Evolutionary conservation across 176 grass and related monocot genomes (phyloP).

Genomic region (Cenchrus fungigraminus): DNA sequence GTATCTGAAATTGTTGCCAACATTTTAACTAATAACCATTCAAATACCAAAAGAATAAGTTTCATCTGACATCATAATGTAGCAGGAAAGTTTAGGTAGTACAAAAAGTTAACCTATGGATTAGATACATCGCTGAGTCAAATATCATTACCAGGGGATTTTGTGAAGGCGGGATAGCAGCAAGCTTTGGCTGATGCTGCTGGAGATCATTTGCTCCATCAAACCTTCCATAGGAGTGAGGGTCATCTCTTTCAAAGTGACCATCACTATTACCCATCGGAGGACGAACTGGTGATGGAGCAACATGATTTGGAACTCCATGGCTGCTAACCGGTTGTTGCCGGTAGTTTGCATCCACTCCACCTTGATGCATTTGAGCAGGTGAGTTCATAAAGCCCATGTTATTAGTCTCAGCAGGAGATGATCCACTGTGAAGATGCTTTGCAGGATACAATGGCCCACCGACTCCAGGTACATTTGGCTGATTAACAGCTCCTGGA

Average conservation of each 20-base stretch:
- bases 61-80: not conserved
- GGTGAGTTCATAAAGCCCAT: conserved; percentile 44
- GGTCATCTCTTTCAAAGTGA: conserved; percentile 58
- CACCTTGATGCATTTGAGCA: conserved; percentile 48
- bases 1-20: not conserved
- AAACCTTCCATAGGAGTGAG: conserved; percentile 57
- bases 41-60: conserved; percentile 35
- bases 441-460: conserved; percentile 49
- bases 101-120: not conserved
- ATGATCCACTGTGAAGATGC: conserved; percentile 53
- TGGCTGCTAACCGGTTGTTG: conserved; percentile 43
- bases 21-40: not conserved
- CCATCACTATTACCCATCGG: conserved; percentile 56
- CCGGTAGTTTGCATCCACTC: conserved; percentile 48
- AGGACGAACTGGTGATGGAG: conserved; percentile 55
- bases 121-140: conserved; percentile 13
- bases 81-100: conserved; percentile 10
- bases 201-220: conserved; percentile 59
- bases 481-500: conserved; percentile 44
- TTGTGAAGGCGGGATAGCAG: conserved; percentile 61
- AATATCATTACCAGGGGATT: conserved; percentile 52
- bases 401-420: conserved; percentile 44
- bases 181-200: conserved; percentile 70
- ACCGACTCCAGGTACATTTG: conserved; percentile 45
- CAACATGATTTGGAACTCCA: conserved; percentile 55